Conservation (phyloP, 2,329 filamentous ascomycete species). For the Cadophora luteo-olivacea region DNA sequence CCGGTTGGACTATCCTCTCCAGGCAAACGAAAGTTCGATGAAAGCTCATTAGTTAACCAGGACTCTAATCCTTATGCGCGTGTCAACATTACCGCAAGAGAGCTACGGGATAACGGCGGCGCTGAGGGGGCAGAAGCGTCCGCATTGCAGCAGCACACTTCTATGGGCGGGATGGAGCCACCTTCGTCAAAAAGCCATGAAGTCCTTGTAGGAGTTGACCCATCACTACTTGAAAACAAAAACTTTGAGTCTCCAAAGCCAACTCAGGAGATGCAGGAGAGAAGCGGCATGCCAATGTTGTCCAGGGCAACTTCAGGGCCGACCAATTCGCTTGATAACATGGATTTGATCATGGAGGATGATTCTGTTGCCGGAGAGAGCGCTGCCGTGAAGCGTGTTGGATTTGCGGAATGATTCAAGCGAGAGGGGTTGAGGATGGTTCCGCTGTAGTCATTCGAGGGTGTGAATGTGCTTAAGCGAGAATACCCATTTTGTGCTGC, state of each 20-base stretch:
- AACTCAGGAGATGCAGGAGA: conserved; percentile 42
- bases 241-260: background rate
- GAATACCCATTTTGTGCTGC: conserved; percentile 14
- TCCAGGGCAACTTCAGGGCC: conserved; percentile 20
- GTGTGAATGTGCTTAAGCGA: conserved; percentile 1
- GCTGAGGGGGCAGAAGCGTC: background rate
- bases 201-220: conserved; percentile 40
- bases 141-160: background rate
- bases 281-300: conserved; percentile 35
- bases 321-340: conserved; percentile 35
- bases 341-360: conserved; percentile 43
- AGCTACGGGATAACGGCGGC: conserved; percentile 18
- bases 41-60: conserved; percentile 31
- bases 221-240: conserved; percentile 23
- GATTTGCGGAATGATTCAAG: conserved; percentile 29
- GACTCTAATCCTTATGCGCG: conserved; percentile 20
- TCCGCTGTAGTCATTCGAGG: background rate
- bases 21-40: conserved; percentile 40
- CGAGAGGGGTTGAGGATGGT: background rate
- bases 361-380: conserved; percentile 35
- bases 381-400: conserved; percentile 38
- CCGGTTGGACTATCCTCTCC: conserved; percentile 33
- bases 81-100: conserved; percentile 26
- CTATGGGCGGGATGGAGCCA: background rate
- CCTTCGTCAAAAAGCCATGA: conserved; percentile 23